Conservation (phyloP, 768 basidiomycete genomes). For the Porpolomopsis calyptriformis region DNA sequence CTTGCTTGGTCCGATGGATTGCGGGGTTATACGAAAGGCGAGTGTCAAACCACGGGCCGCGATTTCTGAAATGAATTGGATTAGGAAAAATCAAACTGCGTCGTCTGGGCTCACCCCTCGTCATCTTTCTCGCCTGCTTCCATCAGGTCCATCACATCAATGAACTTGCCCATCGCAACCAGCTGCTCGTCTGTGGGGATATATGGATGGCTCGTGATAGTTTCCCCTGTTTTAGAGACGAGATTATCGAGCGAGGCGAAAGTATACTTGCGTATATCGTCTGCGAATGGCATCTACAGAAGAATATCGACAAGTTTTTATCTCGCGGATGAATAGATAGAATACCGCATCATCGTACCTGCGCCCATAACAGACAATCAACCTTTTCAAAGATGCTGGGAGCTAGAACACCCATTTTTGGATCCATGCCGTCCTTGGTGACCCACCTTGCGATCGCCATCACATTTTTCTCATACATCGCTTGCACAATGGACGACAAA, state of each 20-base stretch:
- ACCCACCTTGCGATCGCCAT: slow-evolving; percentile 84
- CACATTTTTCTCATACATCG: slow-evolving; percentile 56
- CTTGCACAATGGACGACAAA: slow-evolving; percentile 78
- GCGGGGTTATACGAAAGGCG: slow-evolving; percentile 77
- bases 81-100: not conserved
- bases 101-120: slow-evolving; percentile 42
- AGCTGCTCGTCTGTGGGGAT: slow-evolving; percentile 71
- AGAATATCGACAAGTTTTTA: not conserved
- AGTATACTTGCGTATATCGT: slow-evolving; percentile 80
- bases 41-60: slow-evolving; percentile 66
- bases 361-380: slow-evolving; percentile 77
- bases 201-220: slow-evolving; percentile 65
- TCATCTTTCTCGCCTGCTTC: slow-evolving; percentile 67
- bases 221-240: slow-evolving; percentile 64
- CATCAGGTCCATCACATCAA: slow-evolving; percentile 84
- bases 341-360: slow-evolving; percentile 34
- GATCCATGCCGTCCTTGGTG: slow-evolving; percentile 56
- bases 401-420: slow-evolving; percentile 74
- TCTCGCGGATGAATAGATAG: not conserved
- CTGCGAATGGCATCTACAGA: slow-evolving; percentile 83
- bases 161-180: slow-evolving; percentile 76
- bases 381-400: slow-evolving; percentile 54
- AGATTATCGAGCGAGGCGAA: slow-evolving; percentile 75
- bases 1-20: slow-evolving; percentile 86
- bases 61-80: slow-evolving; percentile 32